phyloP scores from a whole-genome alignment of 257 asterid species.

The Primulina tabacum region DNA sequence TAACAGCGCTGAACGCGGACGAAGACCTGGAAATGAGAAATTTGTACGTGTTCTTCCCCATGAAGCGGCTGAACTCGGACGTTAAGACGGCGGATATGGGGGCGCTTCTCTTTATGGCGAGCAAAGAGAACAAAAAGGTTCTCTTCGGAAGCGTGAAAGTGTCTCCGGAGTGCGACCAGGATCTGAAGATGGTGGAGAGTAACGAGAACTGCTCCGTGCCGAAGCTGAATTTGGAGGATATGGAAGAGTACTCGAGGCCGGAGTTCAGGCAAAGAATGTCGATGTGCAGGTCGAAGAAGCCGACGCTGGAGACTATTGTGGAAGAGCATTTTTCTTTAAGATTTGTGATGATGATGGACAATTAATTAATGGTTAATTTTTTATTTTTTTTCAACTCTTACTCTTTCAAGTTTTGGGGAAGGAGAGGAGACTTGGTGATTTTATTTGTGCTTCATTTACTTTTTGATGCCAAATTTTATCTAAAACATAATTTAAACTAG shows the following conservation, averaged over 20 bases:
- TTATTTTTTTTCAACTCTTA: no score
- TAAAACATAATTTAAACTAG: no score
- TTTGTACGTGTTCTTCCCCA: conserved; percentile 27
- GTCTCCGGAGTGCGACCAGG: conserved; percentile 24
- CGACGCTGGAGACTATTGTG: conserved; percentile 25
- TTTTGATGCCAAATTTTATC: no score
- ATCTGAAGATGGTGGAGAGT: background rate
- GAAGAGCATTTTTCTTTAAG: conserved; percentile 10
- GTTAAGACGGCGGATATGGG: conserved; percentile 28
- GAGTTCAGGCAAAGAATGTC: conserved; percentile 19
- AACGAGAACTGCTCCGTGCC: background rate
- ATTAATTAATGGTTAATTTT: no score
- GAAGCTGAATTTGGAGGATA: conserved; percentile 25
- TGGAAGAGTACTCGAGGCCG: conserved; percentile 24
- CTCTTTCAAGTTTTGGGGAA: no score
- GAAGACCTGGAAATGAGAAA: conserved; percentile 29
- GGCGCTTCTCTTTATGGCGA: conserved; percentile 12
- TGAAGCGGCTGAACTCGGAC: conserved; percentile 21
- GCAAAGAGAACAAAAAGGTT: conserved; percentile 10
- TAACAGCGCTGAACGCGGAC: conserved; percentile 22
- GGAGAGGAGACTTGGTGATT: no score
- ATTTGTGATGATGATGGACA: background rate
- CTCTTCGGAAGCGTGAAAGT: conserved; percentile 18
- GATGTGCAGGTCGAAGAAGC: conserved; percentile 27
- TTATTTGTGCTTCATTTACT: no score